Base-by-base conservation (phyloP, 306 rosid species). In the Cucurbita argyrosperma region DNA sequence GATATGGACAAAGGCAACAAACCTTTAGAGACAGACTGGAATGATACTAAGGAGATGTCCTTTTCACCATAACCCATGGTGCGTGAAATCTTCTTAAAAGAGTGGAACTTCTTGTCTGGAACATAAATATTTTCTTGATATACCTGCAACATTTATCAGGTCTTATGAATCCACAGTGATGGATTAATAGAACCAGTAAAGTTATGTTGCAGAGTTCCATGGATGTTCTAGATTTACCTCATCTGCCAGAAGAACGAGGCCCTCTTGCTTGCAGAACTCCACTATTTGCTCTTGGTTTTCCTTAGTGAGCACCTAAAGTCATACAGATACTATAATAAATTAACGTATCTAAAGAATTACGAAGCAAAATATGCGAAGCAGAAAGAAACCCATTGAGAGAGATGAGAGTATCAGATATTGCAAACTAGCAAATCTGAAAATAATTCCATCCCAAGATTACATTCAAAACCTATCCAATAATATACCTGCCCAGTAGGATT, bases 401-500 rank as follows among this genome's bases (percentile, higher is more conserved):
- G 37, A 63, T 39, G 18, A 72, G 59, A 38, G 51, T 53, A n/a
- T 42, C 40, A 42, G 61, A 21, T 56, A 5, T 73, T 16, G 37
- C 21, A 7, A 73, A 10, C 39, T 10, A 72, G 55, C 15, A 47
- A 18, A 39, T n/a, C 61, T 73, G 40, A 39, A 51, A 56, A 10
- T 56, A 57, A 57, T 30, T 60, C 23, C 53, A 70, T 51, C 42
- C 57, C 21, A 69, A 69, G 57, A 49, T 69, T 47, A 56, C 35
- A 50, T 67, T 38, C 52, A 76, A 76, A 30, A 50, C 58, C 74
- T 61, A 12, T 15, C 42, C 8, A 50, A 45, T 60, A 30, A 51
- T 82, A 77, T 78, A 92, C 96, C 96, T 92, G 98, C 46, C 98
- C 99, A 0, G 99, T 95, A 56, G 99, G 99, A 77, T 95, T 95